Evolutionary conservation across 495 filamentous ascomycete species (phyloP), one percentile per base, ranked within the genome.

Genomic region (Neurospora sp.): DNA sequence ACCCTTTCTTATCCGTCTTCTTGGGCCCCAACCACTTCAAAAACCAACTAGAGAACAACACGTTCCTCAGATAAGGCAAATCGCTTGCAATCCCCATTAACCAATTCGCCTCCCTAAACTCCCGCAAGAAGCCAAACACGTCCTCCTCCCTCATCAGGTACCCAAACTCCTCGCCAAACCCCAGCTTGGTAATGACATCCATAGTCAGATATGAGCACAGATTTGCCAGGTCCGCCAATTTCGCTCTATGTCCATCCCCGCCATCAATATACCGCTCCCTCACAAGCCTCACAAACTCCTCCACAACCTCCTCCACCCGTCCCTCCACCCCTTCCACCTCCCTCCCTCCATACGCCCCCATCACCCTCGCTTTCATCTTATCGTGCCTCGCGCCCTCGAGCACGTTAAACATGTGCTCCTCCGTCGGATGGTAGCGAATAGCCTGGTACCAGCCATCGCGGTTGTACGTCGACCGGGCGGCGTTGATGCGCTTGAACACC

Each of bases 1-100:
- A 69, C 10, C 77, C 87, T 42, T 76, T 83, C 75, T 86, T 77
- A 70, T 91, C 88, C 7, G 84, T 84, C 5, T 85, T 83, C 54
- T 82, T 87, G 0, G 89, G 90, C 3, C 88, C 85, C 15, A 90
- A 82, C 71, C 86, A 84, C 69, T 85, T 87, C 54, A 78, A 71
- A 24, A 90, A 69, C 74, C 82, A 85, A 24, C 76, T 77, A n/a
- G 75, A 69, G 17, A 84, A 74, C 10, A 76, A 62, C 45, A 82
- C 74, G 24, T 74, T 73, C 15, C 76, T 77, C 36, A 81, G 69
- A 2, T 76, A 73, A 19, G 84, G 79, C 36, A 81, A 73, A 69
- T 77, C 75, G 36, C 76, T 77, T 48, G 77, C 78, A 69, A 70
- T 75, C 48, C 71, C 76, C 69, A 78, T 66, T 36, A 80, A 72